Percentiles rank a stretch among this genome's conserved stretches.
phyloP scores from a whole-genome alignment of 371 early-diverging fungal species.

The Mortierella sp. region DNA sequence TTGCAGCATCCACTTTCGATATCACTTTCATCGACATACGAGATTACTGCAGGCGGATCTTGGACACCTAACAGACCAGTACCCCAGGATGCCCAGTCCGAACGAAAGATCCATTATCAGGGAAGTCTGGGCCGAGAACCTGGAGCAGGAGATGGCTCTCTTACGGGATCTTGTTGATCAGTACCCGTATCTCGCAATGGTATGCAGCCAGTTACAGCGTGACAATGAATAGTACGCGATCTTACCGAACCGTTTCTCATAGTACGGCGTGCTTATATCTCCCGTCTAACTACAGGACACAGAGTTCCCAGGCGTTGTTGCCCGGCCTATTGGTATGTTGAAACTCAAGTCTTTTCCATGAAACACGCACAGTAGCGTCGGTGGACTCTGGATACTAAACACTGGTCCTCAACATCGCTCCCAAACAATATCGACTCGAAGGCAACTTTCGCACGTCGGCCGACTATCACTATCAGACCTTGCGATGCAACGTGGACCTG shows the following conservation, averaged over 20 bases:
- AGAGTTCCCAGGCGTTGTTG: constrained; percentile 99
- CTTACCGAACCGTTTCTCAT: too few relatives aligned
- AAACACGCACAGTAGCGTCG: too few relatives aligned
- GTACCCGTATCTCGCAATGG: constrained; percentile 98
- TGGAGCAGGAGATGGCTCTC: constrained; percentile 94
- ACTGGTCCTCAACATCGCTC: too few relatives aligned
- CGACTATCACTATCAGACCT: constrained; percentile 98
- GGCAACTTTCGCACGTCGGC: constrained; percentile 95
- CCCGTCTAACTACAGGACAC: constrained; percentile 80
- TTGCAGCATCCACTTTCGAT: too few relatives aligned
- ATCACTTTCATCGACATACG: not conserved
- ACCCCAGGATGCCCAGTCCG: constrained; percentile 47
- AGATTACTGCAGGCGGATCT: not conserved
- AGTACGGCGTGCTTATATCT: too few relatives aligned
- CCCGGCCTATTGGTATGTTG: constrained; percentile 85
- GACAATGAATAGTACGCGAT: not conserved
- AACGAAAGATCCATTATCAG: constrained; percentile 73
- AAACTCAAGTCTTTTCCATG: too few relatives aligned
- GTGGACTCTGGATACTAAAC: too few relatives aligned
- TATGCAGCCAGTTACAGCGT: constrained; percentile 45
- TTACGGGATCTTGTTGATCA: constrained; percentile 91
- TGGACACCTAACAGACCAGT: not conserved
- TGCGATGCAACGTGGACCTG: constrained; percentile 99
- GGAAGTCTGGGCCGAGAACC: constrained; percentile 98
- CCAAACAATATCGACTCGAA: not conserved